Conservation (phyloP, 2,329 filamentous ascomycete genomes). For the Xylariaceae sp. region DNA sequence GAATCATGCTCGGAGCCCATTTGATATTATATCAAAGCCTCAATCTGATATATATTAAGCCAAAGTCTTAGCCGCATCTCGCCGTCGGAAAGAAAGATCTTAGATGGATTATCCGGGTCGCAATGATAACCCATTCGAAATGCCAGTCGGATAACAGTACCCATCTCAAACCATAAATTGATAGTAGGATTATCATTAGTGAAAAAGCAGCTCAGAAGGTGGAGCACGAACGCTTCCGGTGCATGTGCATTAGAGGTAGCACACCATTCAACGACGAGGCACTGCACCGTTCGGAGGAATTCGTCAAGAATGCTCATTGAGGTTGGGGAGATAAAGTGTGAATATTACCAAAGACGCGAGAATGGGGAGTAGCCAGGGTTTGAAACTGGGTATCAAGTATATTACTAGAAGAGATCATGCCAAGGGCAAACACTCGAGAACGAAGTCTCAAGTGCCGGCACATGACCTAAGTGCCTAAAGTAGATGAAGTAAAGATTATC, state of each 20-base stretch:
- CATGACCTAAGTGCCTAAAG: too few species aligned
- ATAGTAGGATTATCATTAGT: slow-evolving; percentile 35
- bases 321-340: too few species aligned
- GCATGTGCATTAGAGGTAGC: slow-evolving; percentile 45
- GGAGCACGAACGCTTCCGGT: slow-evolving; percentile 46
- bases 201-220: slow-evolving; percentile 38
- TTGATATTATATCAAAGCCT: slow-evolving; percentile 53
- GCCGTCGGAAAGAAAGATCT: slow-evolving; percentile 45
- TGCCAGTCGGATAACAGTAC: slow-evolving; percentile 46
- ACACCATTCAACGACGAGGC: slow-evolving; percentile 38
- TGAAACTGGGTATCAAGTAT: not conserved
- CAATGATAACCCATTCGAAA: slow-evolving; percentile 51
- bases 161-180: slow-evolving; percentile 49
- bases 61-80: slow-evolving; percentile 51
- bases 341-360: too few species aligned
- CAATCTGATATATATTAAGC: slow-evolving; percentile 48
- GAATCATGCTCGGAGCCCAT: slow-evolving; percentile 57
- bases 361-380: not conserved
- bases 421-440: too few species aligned
- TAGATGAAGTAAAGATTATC: not conserved
- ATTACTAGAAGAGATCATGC: not conserved
- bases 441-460: too few species aligned
- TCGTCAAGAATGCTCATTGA: too few species aligned
- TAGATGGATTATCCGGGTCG: slow-evolving; percentile 43
- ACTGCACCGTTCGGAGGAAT: slow-evolving; percentile 34